Base-by-base conservation (phyloP, 2,329 filamentous ascomycete species). In the Metarhizium guizhouense region DNA sequence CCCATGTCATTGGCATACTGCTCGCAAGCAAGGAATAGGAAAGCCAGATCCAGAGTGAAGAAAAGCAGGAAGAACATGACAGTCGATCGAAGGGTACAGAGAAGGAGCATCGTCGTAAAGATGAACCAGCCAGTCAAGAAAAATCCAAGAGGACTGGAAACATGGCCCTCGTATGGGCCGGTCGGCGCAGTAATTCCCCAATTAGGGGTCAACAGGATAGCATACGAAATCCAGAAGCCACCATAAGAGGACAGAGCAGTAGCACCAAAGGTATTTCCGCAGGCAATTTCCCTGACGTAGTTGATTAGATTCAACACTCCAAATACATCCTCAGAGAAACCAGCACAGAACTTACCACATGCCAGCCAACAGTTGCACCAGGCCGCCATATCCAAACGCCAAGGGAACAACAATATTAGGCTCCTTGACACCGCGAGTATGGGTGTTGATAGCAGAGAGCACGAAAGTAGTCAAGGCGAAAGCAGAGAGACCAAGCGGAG, bases 381-480 rank as follows among this genome's bases (percentile, higher is more conserved):
- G 76, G 63, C 87, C 88, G 64, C 88, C 88, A 67, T 91, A 92
- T 38, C 81, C 88, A 62, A 86, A 85, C 4, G 87, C 87, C 32
- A 86, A 72, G 14, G 82, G 81, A 10, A 91, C 77, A 48, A 86
- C 83, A 55, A 93, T 80, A 67, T 84, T 87, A 50, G 87, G 84
- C 3, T 67, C 69, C 1, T 71, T 70, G 55, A 91, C 75, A 56
- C 76, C 78, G 13, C 84, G 80, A 3, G 84, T 74, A 54, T 81
- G 76, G 70, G 90, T 77, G 74, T 93, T 93, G 73, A 93, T 77
- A 63, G 80, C 75, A 34, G 86, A 88, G 51, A 93, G 80, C 42
- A 93, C 82, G 69, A 93, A 93, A 13, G 88, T 93, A 54, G 88
- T 93, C 66, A 93, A 76, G 60, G 88, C 89, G 75, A 93, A 93